Evolutionary conservation across 2,329 filamentous ascomycete genomes (phyloP).

Genomic region (Coleophoma cylindrospora): DNA sequence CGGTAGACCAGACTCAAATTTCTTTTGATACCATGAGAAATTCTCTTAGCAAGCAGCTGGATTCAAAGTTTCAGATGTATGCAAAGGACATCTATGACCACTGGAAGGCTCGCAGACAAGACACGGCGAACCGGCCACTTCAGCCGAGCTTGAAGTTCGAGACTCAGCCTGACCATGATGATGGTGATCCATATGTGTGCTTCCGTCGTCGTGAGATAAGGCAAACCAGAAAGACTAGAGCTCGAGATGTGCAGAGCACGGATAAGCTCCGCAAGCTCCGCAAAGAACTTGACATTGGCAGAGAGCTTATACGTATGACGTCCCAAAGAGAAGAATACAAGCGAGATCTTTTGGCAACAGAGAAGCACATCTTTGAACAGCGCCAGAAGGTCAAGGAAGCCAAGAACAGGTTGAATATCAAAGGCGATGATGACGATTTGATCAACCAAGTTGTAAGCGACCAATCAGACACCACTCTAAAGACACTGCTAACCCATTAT

Average conservation of each 20-base stretch:
- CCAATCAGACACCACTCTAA: conserved; percentile 27
- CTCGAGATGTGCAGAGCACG: conserved; percentile 86
- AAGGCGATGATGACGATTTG: conserved; percentile 88
- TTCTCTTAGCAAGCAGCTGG: conserved; percentile 48
- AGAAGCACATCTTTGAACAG: conserved; percentile 78
- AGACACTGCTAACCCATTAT: conserved; percentile 15
- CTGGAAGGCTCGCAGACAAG: conserved; percentile 71
- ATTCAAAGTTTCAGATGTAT: conserved; percentile 44
- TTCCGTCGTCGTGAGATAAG: conserved; percentile 93
- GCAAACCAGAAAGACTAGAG: conserved; percentile 90
- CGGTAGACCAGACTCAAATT: conserved; percentile 83
- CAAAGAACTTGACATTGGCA: conserved; percentile 84
- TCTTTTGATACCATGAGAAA: conserved; percentile 72
- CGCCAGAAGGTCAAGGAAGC: conserved; percentile 77
- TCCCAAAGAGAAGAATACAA: conserved; percentile 76
- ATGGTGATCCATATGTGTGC: conserved; percentile 95
- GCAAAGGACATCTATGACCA: conserved; percentile 83
- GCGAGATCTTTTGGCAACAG: conserved; percentile 69
- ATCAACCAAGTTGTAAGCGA: conserved; percentile 82
- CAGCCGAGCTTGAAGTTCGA: conserved; percentile 87
- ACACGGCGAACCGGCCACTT: conserved; percentile 64
- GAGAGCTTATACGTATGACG: conserved; percentile 72
- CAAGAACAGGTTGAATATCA: conserved; percentile 85
- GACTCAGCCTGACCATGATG: conserved; percentile 88
- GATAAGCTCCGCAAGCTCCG: conserved; percentile 92